Base-by-base conservation (phyloP, 495 filamentous ascomycete species). In the Podospora anserina region DNA sequence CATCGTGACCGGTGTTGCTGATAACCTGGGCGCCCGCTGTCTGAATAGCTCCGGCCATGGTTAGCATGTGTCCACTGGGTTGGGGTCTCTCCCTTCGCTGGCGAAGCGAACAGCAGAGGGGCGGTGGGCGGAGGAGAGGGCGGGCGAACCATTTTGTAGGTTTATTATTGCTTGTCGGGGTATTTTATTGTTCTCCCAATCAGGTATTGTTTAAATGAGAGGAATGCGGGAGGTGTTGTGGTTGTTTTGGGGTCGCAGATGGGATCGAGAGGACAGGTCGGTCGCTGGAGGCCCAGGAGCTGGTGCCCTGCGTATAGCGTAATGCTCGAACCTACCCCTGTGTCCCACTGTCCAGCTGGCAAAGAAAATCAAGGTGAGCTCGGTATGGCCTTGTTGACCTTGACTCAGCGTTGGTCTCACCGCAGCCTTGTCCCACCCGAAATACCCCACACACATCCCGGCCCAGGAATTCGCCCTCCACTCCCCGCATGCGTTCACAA, bases 1-100 rank as follows among this genome's bases (percentile, higher is more conserved):
- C 94, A 89, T 98, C 96, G 82, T 99, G 95, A 76, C 92, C 77
- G 66, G 77, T 73, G 70, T 79, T 79, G 68, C 75, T 71, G 59
- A 79, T 79, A 44, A 79, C 73, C 53, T 79, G 77, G 2, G 77
- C 69, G 66, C 75, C 71, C 68, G 76, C 72, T 63, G 76, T 65
- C 76, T 76, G 67, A 20, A 59, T 26, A 23, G 62, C 59, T 54
- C 60, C 26, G 34, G 39, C 39, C 61, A 64, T 60, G 60, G 70
- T 66, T 68, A 65, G 65, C 63, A 34, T 11, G 3, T 61, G 23
- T 61, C 44, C 13, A 63, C 19, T 7, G 54, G 58, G 55, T 58
- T 49, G 11, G 39, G 39, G 39, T 49, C 39, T 49, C 39, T 49
- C 39, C 39, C 39, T 18, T 49, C 13, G 9, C 39, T 49, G 39